phyloP scores from a whole-genome alignment of 2,329 filamentous ascomycete species.

The Fusarium gaditjirri region DNA sequence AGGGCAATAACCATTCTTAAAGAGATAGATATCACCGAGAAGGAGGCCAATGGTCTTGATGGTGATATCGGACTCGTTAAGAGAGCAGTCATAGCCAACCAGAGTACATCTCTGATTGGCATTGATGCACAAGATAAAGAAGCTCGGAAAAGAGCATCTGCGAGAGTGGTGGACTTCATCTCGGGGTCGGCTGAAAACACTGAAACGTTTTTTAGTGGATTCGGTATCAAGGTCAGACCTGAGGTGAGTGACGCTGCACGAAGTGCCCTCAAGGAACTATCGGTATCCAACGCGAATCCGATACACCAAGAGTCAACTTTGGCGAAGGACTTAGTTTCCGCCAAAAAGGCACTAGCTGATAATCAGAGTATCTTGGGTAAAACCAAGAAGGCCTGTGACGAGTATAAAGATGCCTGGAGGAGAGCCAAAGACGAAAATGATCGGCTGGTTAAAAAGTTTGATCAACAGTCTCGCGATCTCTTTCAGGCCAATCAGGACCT shows the following conservation, averaged over 20 bases:
- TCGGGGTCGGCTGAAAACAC: neutral
- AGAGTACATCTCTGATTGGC: neutral
- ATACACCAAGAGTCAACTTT: neutral
- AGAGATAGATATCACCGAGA: neutral
- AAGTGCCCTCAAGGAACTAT: neutral
- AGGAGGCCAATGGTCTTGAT: neutral
- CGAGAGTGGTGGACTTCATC: neutral
- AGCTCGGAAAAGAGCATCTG: neutral
- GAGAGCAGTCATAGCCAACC: neutral
- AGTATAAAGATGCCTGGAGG: neutral
- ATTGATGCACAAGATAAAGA: neutral
- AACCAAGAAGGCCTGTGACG: neutral
- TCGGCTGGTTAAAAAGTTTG: too few relatives aligned
- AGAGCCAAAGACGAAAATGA: too few relatives aligned
- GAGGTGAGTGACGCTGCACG: neutral
- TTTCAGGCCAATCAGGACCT: neutral
- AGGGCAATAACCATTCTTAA: neutral
- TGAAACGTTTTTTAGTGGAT: neutral
- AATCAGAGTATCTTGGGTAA: neutral
- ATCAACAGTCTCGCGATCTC: neutral
- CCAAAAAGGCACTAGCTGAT: neutral
- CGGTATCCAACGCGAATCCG: neutral
- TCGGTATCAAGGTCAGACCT: neutral
- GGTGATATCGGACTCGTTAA: neutral
- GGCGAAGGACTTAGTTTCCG: neutral